Conservation (phyloP, 179 eudicot species). For the Gypsophila paniculata region DNA sequence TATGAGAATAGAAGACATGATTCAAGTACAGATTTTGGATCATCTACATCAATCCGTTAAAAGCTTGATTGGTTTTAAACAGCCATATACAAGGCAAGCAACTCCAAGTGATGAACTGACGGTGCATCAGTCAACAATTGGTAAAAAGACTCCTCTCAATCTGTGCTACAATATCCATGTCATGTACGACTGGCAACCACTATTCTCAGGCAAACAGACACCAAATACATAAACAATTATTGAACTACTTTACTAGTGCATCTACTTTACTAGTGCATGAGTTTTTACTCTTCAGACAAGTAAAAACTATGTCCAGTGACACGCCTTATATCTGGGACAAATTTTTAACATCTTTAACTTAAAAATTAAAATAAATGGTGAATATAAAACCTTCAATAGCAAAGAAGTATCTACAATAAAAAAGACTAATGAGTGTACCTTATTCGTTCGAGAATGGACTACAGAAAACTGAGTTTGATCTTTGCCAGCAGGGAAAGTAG, state of each 20-base stretch:
- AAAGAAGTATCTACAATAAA: neutral
- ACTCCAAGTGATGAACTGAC: neutral
- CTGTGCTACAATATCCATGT: neutral
- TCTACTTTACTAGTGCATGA: neutral
- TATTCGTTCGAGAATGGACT: conserved; percentile 65
- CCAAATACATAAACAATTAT: neutral
- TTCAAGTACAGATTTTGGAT: neutral
- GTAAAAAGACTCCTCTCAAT: neutral
- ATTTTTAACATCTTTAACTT: neutral
- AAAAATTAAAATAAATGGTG: neutral
- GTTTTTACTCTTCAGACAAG: neutral
- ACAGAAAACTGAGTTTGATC: conserved; percentile 74
- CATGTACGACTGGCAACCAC: neutral
- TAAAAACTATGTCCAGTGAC: neutral
- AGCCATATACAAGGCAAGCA: neutral
- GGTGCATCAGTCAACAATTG: conserved; percentile 3
- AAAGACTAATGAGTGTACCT: conserved; percentile 40
- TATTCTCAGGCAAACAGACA: neutral
- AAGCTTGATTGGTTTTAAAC: neutral
- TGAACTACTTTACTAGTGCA: neutral
- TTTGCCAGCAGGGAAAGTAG: conserved; percentile 67
- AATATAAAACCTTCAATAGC: neutral
- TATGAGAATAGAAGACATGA: conserved; percentile 6
- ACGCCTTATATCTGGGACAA: neutral
- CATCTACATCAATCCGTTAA: neutral